These are phyloP conservation scores for Arachis stenosperma DNA, from an alignment of 306 rosid species.

Conservation along the genomic window DNA sequence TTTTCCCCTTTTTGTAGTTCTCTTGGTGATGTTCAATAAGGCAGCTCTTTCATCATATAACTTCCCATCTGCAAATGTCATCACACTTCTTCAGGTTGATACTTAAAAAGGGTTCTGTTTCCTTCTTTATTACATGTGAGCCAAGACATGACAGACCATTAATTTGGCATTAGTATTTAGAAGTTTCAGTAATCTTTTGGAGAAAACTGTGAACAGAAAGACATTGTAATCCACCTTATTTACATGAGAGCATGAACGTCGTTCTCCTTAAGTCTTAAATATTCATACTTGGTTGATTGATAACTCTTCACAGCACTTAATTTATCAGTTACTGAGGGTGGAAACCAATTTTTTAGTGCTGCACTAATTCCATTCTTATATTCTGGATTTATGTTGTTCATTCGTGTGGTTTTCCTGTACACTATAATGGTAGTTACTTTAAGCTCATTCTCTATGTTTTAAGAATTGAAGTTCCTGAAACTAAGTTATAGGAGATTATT, in stretches of 20 bases:
- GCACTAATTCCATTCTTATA: not conserved
- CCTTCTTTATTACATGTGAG: not conserved
- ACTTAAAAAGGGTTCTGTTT: slow-evolving; percentile 5
- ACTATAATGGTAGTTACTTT: not conserved
- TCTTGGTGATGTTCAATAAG: slow-evolving; percentile 89
- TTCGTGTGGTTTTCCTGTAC: not conserved
- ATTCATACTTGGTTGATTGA: slow-evolving; percentile 16
- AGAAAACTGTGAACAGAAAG: slow-evolving; percentile 5
- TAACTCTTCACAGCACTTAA: not conserved
- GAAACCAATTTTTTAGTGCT: slow-evolving; percentile 3
- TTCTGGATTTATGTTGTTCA: slow-evolving; percentile 1
- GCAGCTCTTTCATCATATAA: slow-evolving; percentile 93
- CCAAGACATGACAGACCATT: not conserved
- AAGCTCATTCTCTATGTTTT: not conserved
- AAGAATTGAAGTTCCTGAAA: slow-evolving; percentile 16
- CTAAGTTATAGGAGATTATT: not conserved
- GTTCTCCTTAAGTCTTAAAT: slow-evolving; percentile 14
- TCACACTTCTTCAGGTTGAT: slow-evolving; percentile 91
- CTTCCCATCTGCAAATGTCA: slow-evolving; percentile 83
- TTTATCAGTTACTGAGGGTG: slow-evolving; percentile 8
- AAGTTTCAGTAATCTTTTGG: slow-evolving; percentile 17
- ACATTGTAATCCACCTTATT: slow-evolving; percentile 3
- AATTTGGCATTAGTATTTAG: not conserved
- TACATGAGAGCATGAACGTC: not conserved
- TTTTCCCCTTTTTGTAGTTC: slow-evolving; percentile 52